These are phyloP conservation scores for Suillus alpinus DNA, from an alignment of 768 basidiomycete genomes.

Conservation along the genomic window DNA sequence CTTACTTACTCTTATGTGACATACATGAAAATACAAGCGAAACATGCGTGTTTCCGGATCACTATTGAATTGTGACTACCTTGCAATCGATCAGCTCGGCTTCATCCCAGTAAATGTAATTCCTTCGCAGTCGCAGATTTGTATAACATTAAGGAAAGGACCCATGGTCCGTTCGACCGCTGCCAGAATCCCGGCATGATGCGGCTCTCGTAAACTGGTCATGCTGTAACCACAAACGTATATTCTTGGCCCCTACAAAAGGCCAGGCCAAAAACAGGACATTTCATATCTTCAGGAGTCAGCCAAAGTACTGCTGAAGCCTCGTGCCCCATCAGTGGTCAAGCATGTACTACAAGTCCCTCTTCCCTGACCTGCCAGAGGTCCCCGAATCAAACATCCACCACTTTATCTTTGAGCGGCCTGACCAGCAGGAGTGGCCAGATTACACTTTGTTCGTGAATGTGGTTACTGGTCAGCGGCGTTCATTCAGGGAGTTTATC, in stretches of 20 bases:
- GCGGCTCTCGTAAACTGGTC: too few species aligned
- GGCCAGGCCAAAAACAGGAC: neutral
- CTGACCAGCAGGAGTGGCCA: conserved; percentile 48
- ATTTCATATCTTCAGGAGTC: neutral
- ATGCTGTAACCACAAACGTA: neutral
- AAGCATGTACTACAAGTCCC: conserved; percentile 56
- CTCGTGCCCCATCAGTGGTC: neutral
- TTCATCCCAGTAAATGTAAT: too few species aligned
- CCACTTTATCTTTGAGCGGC: conserved; percentile 50
- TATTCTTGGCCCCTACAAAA: neutral
- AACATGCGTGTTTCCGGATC: too few species aligned
- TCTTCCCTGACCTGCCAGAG: conserved; percentile 50
- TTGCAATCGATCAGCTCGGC: too few species aligned
- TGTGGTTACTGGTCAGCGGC: conserved; percentile 41
- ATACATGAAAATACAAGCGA: too few species aligned
- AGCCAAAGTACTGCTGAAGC: neutral
- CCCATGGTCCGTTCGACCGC: too few species aligned
- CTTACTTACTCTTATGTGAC: too few species aligned
- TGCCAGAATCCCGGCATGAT: too few species aligned
- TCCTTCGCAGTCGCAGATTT: too few species aligned
- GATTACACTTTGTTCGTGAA: conserved; percentile 55
- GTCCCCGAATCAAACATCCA: conserved; percentile 52
- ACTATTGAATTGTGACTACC: too few species aligned
- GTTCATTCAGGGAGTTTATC: conserved; percentile 41
- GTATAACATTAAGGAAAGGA: too few species aligned